Percentiles rank a stretch among this genome's conserved stretches.
These are phyloP conservation scores for Yarrowia hollandica DNA, from an alignment of 805 yeast genomes.

Conservation along the genomic window DNA sequence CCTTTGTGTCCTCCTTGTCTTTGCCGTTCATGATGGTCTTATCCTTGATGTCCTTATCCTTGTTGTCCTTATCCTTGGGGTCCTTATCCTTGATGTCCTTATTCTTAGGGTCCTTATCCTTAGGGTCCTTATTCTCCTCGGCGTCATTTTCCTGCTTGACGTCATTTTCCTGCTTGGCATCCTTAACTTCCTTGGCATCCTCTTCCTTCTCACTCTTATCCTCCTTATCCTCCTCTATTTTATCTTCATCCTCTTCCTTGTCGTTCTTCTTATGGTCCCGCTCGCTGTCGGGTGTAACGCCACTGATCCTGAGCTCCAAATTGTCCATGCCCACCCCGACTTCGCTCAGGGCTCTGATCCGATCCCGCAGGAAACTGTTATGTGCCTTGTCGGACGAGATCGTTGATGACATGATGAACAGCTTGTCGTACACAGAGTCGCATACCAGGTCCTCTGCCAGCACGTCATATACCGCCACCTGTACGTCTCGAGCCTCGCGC, in stretches of 20 bases:
- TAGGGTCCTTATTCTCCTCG: not conserved
- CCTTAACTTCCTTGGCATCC: slow-evolving; percentile 30
- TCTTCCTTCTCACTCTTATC: slow-evolving; percentile 23
- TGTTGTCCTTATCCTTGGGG: no score
- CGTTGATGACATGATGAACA: slow-evolving; percentile 39
- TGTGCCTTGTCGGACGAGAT: slow-evolving; percentile 38
- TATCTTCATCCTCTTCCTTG: slow-evolving; percentile 3
- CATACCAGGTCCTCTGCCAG: slow-evolving; percentile 44
- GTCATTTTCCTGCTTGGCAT: slow-evolving; percentile 31
- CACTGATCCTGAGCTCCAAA: slow-evolving; percentile 38
- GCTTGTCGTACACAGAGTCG: slow-evolving; percentile 41
- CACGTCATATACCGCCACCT: slow-evolving; percentile 37
- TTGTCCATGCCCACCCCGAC: slow-evolving; percentile 39
- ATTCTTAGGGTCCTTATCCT: not conserved
- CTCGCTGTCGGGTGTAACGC: slow-evolving; percentile 31
- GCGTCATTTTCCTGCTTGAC: slow-evolving; percentile 30
- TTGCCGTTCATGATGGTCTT: no score
- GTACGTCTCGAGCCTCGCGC: slow-evolving; percentile 36
- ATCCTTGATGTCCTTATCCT: no score
- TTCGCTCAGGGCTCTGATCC: slow-evolving; percentile 38
- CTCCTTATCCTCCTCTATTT: not conserved
- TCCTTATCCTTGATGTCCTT: not conserved
- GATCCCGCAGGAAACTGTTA: slow-evolving; percentile 35
- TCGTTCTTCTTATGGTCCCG: slow-evolving; percentile 12
- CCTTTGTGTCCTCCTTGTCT: no score